Evolutionary conservation across 768 basidiomycete species (phyloP), one percentile per base, ranked within the genome.

Genomic region (Ramaria sp.): DNA sequence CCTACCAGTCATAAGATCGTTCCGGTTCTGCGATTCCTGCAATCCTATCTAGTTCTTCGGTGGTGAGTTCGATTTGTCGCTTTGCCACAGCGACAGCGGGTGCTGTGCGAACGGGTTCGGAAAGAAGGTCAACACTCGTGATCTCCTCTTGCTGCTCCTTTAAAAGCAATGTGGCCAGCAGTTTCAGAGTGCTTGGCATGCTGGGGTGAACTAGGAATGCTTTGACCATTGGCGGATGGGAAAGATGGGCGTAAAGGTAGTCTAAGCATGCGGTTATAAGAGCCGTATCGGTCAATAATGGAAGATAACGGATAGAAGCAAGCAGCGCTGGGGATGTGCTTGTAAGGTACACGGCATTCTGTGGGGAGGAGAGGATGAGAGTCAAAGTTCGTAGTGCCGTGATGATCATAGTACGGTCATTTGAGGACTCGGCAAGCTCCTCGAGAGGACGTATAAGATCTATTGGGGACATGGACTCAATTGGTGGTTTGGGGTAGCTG

Each of bases 1-100:
- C 76, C 42, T 64, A 88, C 90, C 90, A 93, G 64, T 90, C 86
- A 63, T 82, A 87, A 66, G 87, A 91, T 11, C 91, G 77, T 59
- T 86, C 78, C 12, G 90, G 91, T 63, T 93, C 90, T 39, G 76
- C 72, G 62, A 79, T 73, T 10, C 72, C 66, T 17, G 87, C 60
- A 30, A 91, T 67, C 7, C 60, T 66, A 4, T 85, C 80, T 54
- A 88, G 67, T 61, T 91, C 89, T 61, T 86, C 86, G 60, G 76
- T 72, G 2, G 82, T 82, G 24, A 91, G 72, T 61, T 88, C 84
- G 62, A 86, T 85, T 61, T 80, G 76, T 39, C 75, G 76, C 0
- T 75, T 74, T 10, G 67, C 64, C 37, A 76, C 69, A 5, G 72
- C 67, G 30, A 65, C 60, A 1, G 81, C 77, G 12, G 86, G 77